Base-by-base conservation (phyloP, 169 alveolate species). In the Plasmodium berghei region DNA sequence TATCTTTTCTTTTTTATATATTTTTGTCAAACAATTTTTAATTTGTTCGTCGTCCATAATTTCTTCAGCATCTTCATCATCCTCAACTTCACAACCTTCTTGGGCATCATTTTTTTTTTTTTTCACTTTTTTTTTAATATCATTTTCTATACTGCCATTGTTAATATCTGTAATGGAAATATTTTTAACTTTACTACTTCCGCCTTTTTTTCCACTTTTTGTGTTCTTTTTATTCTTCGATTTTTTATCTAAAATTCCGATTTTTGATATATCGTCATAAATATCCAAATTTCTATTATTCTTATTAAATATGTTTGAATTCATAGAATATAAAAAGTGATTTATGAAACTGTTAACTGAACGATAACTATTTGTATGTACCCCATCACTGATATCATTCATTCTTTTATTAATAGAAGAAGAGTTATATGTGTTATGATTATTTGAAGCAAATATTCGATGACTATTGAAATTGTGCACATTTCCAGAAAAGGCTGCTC, bases 251-350 rank as follows among this genome's bases (percentile, higher is more conserved):
- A 80, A 59, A 18, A 67, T 67, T 67, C 69, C 90, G 8, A 55
- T 34, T 55, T 80, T 71, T 3, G 72, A 80, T 20, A 80, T 16
- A 48, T 80, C 83, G 45, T 67, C 83, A 48, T 66, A 66, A 28
- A 49, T 80, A 20, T 59, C 56, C 2, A 63, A 6, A 54, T 56
- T 75, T 40, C 55, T n/a, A 49, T 26, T 48, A 20, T 80, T 54
- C 18, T 49, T 52, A 42, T 46, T 49, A 56, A 80, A 80, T 1
- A 80, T 49, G 8, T 80, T 80, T 20, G 90, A 64, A 45, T 67
- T 80, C 90, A 80, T 80, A 5, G 90, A 80, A 59, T 45, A 80
- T 12, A 80, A 58, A 45, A 80, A 80, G 24, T 80, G 90, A 46
- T 80, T 80, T 12, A 80, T 67, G 14, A 80, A 18, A 45, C 61